Percentiles rank a stretch among this genome's conserved stretches.
Conservation (phyloP, 1,284 basidiomycete species). For the Cutaneotrichosporon daszewskae region DNA sequence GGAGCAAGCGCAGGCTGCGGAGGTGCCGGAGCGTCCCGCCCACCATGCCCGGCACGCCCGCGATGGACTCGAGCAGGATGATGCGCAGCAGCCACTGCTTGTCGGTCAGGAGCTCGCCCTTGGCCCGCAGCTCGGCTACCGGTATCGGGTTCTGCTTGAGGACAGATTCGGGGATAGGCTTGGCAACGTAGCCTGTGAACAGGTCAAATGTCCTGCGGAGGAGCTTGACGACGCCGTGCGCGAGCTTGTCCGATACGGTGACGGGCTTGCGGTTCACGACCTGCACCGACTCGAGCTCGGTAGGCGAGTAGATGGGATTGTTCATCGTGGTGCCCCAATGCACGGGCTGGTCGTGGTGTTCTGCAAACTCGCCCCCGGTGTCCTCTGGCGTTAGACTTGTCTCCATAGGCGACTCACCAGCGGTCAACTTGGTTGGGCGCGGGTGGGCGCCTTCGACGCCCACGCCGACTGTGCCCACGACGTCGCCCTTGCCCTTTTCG, state of each 20-base stretch:
- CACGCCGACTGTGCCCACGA: no score
- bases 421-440: not conserved
- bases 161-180: constrained; percentile 44
- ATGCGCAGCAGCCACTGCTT: constrained; percentile 75
- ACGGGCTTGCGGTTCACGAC: constrained; percentile 65
- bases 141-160: constrained; percentile 50
- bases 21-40: constrained; percentile 81
- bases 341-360: constrained; percentile 12
- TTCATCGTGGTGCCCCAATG: constrained; percentile 42
- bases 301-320: constrained; percentile 46
- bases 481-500: not conserved
- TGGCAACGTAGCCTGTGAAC: constrained; percentile 64
- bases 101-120: constrained; percentile 66
- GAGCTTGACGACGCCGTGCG: constrained; percentile 57
- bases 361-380: no score
- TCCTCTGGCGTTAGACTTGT: no score
- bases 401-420: not conserved
- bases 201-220: constrained; percentile 59
- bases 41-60: constrained; percentile 92
- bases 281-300: constrained; percentile 51
- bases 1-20: constrained; percentile 72
- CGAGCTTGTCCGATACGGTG: constrained; percentile 66
- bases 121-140: constrained; percentile 64
- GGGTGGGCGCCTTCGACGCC: no score
- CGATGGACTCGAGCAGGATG: constrained; percentile 81